Evolutionary conservation across 2,329 filamentous ascomycete species (phyloP).

Genomic region (Ascochyta pisi): DNA sequence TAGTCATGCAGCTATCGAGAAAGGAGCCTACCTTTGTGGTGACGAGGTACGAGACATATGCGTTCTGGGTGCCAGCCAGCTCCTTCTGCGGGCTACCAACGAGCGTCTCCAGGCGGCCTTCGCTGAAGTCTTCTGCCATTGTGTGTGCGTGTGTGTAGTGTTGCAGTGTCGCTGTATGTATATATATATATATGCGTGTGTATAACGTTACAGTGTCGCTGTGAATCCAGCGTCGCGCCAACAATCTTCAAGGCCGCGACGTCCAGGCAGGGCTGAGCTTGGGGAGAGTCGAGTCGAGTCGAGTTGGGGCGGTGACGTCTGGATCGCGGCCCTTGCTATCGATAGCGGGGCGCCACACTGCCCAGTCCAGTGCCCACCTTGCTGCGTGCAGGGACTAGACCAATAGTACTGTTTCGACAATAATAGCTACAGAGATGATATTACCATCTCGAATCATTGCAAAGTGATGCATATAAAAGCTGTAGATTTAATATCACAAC

Average conservation of each 20-base stretch:
- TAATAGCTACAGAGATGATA: no score
- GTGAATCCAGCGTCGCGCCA: background rate
- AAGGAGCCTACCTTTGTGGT: slow-evolving; percentile 73
- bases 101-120: slow-evolving; percentile 81
- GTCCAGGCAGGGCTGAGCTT: background rate
- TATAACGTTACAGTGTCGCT: background rate
- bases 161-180: background rate
- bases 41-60: slow-evolving; percentile 94
- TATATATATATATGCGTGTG: slow-evolving; percentile 7
- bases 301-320: slow-evolving; percentile 1
- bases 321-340: background rate
- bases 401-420: no score
- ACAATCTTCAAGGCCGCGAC: background rate
- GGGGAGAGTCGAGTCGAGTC: slow-evolving; percentile 5
- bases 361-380: no score
- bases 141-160: slow-evolving; percentile 7
- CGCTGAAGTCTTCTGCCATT: slow-evolving; percentile 49
- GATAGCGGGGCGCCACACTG: slow-evolving; percentile 8
- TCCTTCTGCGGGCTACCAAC: slow-evolving; percentile 90
- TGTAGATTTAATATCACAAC: no score
- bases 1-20: no score
- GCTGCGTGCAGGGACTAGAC: background rate
- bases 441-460: no score
- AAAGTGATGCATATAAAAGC: no score
- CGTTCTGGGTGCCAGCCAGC: slow-evolving; percentile 94